Conservation (phyloP, 2,329 filamentous ascomycete species). For the Parastagonospora nodorum region DNA sequence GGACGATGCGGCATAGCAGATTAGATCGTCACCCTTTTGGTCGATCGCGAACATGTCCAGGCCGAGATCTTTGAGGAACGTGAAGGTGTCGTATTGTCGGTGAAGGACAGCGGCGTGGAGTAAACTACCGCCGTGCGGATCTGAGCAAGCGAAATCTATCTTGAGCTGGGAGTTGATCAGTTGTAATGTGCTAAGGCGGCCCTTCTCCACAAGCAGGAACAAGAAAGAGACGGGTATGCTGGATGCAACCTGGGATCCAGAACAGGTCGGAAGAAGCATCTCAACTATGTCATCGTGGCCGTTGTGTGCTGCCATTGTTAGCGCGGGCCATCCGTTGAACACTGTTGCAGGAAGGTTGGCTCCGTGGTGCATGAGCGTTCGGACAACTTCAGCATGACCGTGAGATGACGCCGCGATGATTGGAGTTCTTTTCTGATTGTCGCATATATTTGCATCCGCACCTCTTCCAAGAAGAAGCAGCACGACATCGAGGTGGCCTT, state of each 20-base stretch:
- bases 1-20: slow-evolving; percentile 7
- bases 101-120: slow-evolving; percentile 4
- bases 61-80: neutral
- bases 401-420: neutral
- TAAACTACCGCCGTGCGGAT: slow-evolving; percentile 1
- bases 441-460: slow-evolving; percentile 3
- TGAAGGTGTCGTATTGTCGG: neutral
- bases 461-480: slow-evolving; percentile 10
- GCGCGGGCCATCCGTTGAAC: neutral
- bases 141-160: neutral
- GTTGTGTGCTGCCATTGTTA: neutral
- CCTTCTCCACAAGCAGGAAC: neutral
- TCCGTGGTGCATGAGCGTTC: neutral
- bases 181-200: slow-evolving; percentile 2
- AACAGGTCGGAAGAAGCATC: neutral
- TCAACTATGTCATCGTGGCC: neutral
- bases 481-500: neutral
- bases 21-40: slow-evolving; percentile 6
- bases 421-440: neutral
- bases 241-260: neutral
- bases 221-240: neutral
- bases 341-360: neutral
- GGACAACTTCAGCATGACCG: neutral
- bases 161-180: neutral
- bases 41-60: neutral